Conservation (phyloP, 2,329 filamentous ascomycete species). For the Balansia obtecta region DNA sequence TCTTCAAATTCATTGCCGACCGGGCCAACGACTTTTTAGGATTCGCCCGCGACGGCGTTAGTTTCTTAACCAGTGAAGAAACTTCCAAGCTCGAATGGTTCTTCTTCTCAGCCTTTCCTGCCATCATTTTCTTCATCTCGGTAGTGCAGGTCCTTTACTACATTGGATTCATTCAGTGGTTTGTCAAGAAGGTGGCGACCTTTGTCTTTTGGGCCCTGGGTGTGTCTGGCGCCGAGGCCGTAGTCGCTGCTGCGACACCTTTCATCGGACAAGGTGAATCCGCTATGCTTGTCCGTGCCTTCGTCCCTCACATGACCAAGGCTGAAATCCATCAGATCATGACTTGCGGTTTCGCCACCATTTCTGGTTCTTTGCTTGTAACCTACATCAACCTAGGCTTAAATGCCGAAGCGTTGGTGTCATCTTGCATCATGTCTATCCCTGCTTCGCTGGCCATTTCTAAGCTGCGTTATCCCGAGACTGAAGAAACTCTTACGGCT, state of each 20-base stretch:
- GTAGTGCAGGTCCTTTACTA: constrained; percentile 82
- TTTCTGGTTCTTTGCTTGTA: constrained; percentile 76
- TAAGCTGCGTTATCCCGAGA: constrained; percentile 82
- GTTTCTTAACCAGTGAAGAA: constrained; percentile 43
- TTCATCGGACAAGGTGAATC: constrained; percentile 94
- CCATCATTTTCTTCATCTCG: constrained; percentile 93
- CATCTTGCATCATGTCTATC: constrained; percentile 91
- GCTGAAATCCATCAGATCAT: constrained; percentile 89
- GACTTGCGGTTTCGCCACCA: constrained; percentile 86
- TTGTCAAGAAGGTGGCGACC: constrained; percentile 71
- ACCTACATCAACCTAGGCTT: constrained; percentile 77
- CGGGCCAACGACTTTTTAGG: constrained; percentile 63
- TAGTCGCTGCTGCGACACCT: constrained; percentile 82
- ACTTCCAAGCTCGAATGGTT: constrained; percentile 51
- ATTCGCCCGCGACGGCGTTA: constrained; percentile 61
- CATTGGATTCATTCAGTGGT: constrained; percentile 75
- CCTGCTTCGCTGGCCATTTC: constrained; percentile 81
- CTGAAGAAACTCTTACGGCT: constrained; percentile 72
- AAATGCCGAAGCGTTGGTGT: constrained; percentile 74
- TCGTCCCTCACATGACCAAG: constrained; percentile 71
- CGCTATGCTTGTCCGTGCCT: constrained; percentile 82
- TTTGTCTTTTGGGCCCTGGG: constrained; percentile 88
- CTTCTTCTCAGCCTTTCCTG: constrained; percentile 67
- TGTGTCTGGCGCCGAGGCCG: constrained; percentile 84
- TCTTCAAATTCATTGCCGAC: constrained; percentile 77